A percentile compares a stretch with the other conserved stretches of the same genome.
These are phyloP conservation scores for Pulchroboletus neoregius DNA, from an alignment of 1,284 basidiomycete species.

Conservation along the genomic window DNA sequence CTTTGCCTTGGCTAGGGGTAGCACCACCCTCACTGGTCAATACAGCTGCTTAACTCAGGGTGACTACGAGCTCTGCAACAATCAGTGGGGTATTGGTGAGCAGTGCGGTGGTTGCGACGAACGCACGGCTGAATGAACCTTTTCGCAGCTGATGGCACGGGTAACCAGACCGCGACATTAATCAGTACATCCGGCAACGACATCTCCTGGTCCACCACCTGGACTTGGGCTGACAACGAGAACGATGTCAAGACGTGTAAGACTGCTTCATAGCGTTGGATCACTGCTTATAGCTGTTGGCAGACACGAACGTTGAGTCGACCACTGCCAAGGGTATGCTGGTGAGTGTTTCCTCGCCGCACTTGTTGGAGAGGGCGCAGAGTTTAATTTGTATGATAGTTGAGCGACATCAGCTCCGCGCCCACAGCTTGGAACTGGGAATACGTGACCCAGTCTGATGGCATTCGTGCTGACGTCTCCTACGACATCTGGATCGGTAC, in stretches of 20 bases:
- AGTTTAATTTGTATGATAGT: constrained; percentile 29
- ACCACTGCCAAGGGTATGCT: constrained; percentile 19
- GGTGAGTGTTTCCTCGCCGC: constrained; percentile 5
- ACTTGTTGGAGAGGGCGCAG: background rate
- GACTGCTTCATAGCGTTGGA: background rate
- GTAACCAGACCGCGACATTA: constrained; percentile 49
- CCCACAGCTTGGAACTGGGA: constrained; percentile 52
- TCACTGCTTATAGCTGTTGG: background rate
- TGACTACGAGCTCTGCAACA: constrained; percentile 50
- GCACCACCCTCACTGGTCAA: constrained; percentile 41
- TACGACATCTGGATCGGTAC: constrained; percentile 57
- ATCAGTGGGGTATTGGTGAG: constrained; percentile 51
- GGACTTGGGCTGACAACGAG: constrained; percentile 50
- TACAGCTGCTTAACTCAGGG: constrained; percentile 46
- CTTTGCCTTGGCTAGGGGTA: constrained; percentile 8
- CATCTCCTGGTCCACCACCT: constrained; percentile 53
- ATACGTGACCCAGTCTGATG: constrained; percentile 43
- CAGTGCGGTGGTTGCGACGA: background rate
- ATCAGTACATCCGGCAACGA: constrained; percentile 38
- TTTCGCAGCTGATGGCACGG: constrained; percentile 38
- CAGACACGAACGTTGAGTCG: constrained; percentile 22
- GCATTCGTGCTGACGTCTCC: constrained; percentile 54
- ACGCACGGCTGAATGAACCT: background rate
- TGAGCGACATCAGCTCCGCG: constrained; percentile 40
- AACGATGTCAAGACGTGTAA: constrained; percentile 53